Base-by-base conservation (phyloP, 257 asterid species). In the Mitragyna speciosa region DNA sequence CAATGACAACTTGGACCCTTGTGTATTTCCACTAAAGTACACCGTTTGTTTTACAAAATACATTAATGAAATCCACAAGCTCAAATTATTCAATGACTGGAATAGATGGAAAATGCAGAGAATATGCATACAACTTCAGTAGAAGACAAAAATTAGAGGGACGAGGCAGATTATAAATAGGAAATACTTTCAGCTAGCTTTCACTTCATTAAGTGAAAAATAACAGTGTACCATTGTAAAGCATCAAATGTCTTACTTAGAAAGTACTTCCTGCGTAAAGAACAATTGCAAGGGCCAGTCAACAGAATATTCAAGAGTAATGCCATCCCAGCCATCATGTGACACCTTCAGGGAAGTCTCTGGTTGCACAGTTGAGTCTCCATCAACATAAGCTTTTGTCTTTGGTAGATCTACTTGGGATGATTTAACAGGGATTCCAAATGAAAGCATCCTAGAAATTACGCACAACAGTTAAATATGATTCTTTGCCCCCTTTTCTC, bases 231-330 rank as follows among this genome's bases (percentile, higher is more conserved):
- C 45, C 19, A 68, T 4, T 8, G 36, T 19, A 56, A 17, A 73
- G 67, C 67, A 83, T 76, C 78, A 75, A 45, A 78, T 48, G 66
- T 79, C 97, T 91, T 90, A 96, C 99, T 91, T 96, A 72, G 99
- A 91, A 72, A 92, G 96, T 79, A 92, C 97, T 70, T 96, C 99
- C 82, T 86, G 97, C 0, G 97, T 94, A 76, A 94, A 90, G 83
- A 96, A 96, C 89, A 96, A 87, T 74, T 96, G 99, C 78, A 96
- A 87, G 69, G 99, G 99, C 99, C 99, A 96, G 84, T 92, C 96
- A 79, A 96, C 92, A 79, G 93, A 84, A 86, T 96, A 96, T 84
- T 94, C 96, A 82, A 96, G 96, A 79, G 97, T 87, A 80, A 94
- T 92, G 64, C 94, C 95, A 90, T 92, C 99, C 97, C 99, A 94